Evolutionary conservation across 495 filamentous ascomycete species (phyloP), one percentile per base, ranked within the genome.

Genomic region (Penicillium dipodomyicola): DNA sequence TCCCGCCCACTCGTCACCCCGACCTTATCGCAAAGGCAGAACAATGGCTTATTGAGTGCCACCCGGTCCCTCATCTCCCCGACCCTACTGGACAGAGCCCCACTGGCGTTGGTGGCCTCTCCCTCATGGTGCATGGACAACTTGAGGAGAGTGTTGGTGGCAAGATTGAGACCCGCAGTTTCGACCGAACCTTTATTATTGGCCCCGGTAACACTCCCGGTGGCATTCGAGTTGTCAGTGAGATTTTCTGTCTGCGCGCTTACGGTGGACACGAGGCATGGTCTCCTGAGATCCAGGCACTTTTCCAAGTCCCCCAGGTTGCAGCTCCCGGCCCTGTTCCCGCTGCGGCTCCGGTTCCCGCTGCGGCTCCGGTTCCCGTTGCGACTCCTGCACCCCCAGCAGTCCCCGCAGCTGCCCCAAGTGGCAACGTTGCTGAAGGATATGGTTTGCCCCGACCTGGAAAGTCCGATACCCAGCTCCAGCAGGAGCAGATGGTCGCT

Each of bases 31-130:
- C 80, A 3, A 79, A 89, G 30, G 68, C 84, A 1, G 72, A 81
- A 33, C 82, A 89, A 55, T 96, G 89, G 80, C 77, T 89, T 30
- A 81, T 96, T 53, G 92, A 97, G 66, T 92, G 91, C 62, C 85
- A 91, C 59, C 83, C 86, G 9, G 75, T 92, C 5, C 84, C 87
- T 4, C 83, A 86, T 30, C 79, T 94, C 12, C 80, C 83, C 0
- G 90, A 96, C 60, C 84, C 83, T 3, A 74, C 80, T n/a, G 84
- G 87, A 10, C 81, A 87, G 50, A 84, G 77, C 51, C 64, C 74
- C 5, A 71, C 71, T 15, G 88, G 87, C 14, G 88, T 91, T 19
- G 85, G 84, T 47, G 92, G 92, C 27, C 79, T 96, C 56, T 79
- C 92, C 20, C 84, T 96, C 64, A 88, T 81, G 43, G 80, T 94